Conservation (phyloP, 2,329 filamentous ascomycete genomes). For the Trichoderma sp. region DNA sequence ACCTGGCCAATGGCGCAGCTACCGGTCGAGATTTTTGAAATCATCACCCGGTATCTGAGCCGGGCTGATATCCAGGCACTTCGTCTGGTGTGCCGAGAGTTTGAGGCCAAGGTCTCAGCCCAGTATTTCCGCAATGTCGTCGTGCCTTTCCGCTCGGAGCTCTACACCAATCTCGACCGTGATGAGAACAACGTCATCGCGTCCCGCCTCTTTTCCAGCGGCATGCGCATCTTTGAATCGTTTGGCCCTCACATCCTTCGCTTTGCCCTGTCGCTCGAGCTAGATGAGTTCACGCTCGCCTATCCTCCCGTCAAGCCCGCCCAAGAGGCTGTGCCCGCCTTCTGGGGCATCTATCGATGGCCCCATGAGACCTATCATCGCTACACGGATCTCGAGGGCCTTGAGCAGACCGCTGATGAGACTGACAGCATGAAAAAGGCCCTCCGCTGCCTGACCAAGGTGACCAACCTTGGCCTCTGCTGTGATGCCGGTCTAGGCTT, state of each 20-base stretch:
- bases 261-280: slow-evolving; percentile 69
- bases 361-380: slow-evolving; percentile 60
- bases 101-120: slow-evolving; percentile 56
- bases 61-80: slow-evolving; percentile 60
- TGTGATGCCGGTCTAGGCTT: slow-evolving; percentile 69
- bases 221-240: slow-evolving; percentile 61
- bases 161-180: slow-evolving; percentile 48
- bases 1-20: slow-evolving; percentile 43
- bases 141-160: slow-evolving; percentile 64
- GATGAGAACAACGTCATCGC: slow-evolving; percentile 29
- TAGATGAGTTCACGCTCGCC: slow-evolving; percentile 55
- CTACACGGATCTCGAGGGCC: slow-evolving; percentile 58
- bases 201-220: slow-evolving; percentile 43
- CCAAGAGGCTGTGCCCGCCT: slow-evolving; percentile 56
- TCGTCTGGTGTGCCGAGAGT: slow-evolving; percentile 61
- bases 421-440: slow-evolving; percentile 61
- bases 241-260: slow-evolving; percentile 62
- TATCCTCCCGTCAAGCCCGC: slow-evolving; percentile 57
- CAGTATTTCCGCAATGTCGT: slow-evolving; percentile 64
- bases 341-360: slow-evolving; percentile 68
- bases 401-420: slow-evolving; percentile 66
- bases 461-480: slow-evolving; percentile 66
- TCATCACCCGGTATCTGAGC: slow-evolving; percentile 56
- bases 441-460: slow-evolving; percentile 55
- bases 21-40: slow-evolving; percentile 63